phyloP scores from a whole-genome alignment of 106 monocot genomes.

The Agapanthus africanus region DNA sequence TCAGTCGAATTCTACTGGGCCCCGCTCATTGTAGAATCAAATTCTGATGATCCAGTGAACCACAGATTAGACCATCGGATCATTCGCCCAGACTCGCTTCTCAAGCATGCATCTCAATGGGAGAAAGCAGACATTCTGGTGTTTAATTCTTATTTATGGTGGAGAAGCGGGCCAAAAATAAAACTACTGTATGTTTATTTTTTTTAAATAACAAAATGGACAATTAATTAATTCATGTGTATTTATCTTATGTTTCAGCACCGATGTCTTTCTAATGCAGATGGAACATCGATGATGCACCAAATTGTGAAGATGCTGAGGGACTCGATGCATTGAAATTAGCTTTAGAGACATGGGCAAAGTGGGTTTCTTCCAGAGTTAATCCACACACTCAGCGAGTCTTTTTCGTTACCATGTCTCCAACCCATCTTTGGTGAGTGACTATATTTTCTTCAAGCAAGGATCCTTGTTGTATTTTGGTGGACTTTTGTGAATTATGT shows the following conservation, averaged over 20 bases:
- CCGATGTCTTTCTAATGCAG: conserved; percentile 21
- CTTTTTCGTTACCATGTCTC: conserved; percentile 82
- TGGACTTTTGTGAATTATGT: too few species aligned
- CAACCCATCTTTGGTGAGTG: conserved; percentile 83
- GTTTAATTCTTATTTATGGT: conserved; percentile 81
- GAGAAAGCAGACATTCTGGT: conserved; percentile 65
- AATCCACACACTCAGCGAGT: conserved; percentile 33
- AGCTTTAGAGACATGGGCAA: conserved; percentile 66
- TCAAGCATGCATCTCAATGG: conserved; percentile 67
- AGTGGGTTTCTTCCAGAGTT: conserved; percentile 42
- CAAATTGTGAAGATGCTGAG: conserved; percentile 47
- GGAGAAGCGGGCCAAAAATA: conserved; percentile 74
- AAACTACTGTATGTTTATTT: conserved; percentile 50
- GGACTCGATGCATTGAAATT: conserved; percentile 56
- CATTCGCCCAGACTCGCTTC: conserved; percentile 42
- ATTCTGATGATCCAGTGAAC: conserved; percentile 83
- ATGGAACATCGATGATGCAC: conserved; percentile 28
- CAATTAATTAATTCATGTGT: not conserved
- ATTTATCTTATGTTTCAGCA: too few species aligned
- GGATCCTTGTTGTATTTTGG: too few species aligned
- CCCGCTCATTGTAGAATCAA: conserved; percentile 75
- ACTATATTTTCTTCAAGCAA: not conserved
- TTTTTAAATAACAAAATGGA: not conserved
- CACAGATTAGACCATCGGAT: conserved; percentile 67
- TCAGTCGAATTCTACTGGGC: conserved; percentile 84